Evolutionary conservation across 225 moss, liverwort and hornwort genomes (phyloP).

Genomic region (Rhytidiadelphus loreus): DNA sequence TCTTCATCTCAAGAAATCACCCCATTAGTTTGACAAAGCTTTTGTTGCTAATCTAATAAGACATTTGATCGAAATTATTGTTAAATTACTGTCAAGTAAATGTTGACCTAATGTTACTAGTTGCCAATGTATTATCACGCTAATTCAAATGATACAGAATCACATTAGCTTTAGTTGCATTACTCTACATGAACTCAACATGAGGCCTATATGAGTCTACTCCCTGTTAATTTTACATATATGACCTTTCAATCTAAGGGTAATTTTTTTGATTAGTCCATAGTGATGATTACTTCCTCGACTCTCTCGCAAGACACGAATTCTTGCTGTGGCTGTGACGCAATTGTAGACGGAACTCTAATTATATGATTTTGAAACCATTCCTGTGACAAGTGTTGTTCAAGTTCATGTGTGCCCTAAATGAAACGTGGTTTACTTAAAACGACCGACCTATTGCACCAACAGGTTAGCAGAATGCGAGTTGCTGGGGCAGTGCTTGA

Average conservation of each 20-base stretch:
- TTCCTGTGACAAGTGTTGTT: neutral
- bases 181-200: neutral
- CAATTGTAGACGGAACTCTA: neutral
- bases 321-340: neutral
- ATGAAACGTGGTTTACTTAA: neutral
- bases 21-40: neutral
- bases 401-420: neutral
- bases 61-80: neutral
- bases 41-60: neutral
- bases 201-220: neutral
- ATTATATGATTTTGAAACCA: neutral
- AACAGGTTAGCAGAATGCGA: constrained; percentile 74
- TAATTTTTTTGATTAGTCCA: neutral
- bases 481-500: constrained; percentile 69
- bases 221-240: neutral
- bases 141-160: neutral
- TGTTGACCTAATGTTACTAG: neutral
- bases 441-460: neutral
- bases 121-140: neutral
- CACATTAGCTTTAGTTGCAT: neutral
- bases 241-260: neutral
- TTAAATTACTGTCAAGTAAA: neutral
- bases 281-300: neutral
- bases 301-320: neutral
- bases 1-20: neutral